Percentiles rank a stretch among this genome's conserved stretches.
Conservation (phyloP, 2,329 filamentous ascomycete genomes). For the Fusarium sp. region DNA sequence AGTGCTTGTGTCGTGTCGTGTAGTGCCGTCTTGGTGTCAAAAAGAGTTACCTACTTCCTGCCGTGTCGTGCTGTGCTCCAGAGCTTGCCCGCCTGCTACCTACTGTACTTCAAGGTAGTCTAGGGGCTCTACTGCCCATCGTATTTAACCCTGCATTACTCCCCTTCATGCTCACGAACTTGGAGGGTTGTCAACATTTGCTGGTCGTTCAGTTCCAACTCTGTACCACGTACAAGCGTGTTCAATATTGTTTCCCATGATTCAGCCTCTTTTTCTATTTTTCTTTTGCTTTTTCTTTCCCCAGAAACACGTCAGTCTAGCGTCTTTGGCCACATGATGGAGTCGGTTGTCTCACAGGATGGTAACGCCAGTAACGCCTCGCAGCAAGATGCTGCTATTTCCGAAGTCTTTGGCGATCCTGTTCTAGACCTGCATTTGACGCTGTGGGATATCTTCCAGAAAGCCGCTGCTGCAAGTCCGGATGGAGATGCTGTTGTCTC, state of each 20-base stretch:
- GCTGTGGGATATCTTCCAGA: constrained; percentile 53
- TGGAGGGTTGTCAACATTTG: background rate
- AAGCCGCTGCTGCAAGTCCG: constrained; percentile 47
- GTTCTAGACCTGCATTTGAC: constrained; percentile 47
- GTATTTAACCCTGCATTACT: constrained; percentile 42
- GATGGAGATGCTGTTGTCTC: constrained; percentile 54
- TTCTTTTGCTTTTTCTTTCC: background rate
- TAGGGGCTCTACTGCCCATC: background rate
- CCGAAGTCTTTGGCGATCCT: constrained; percentile 49
- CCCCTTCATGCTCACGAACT: constrained; percentile 6
- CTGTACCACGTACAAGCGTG: constrained; percentile 36
- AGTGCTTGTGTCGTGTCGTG: constrained; percentile 20
- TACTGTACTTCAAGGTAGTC: too few species aligned
- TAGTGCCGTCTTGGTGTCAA: constrained; percentile 31
- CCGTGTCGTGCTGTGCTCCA: constrained; percentile 14
- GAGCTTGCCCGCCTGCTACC: background rate
- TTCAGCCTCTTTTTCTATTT: constrained; percentile 35
- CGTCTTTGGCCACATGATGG: constrained; percentile 20
- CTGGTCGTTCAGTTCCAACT: constrained; percentile 6
- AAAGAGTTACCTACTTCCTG: constrained; percentile 8
- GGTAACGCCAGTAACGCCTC: constrained; percentile 8
- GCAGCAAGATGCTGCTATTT: constrained; percentile 19
- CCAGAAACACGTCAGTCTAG: background rate
- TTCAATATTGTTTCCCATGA: constrained; percentile 29
- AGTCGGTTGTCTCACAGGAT: constrained; percentile 22